A percentile compares a stretch with the other conserved stretches of the same genome.
phyloP scores from a whole-genome alignment of 176 grass and related monocot species.

The Oryza meridionalis region DNA sequence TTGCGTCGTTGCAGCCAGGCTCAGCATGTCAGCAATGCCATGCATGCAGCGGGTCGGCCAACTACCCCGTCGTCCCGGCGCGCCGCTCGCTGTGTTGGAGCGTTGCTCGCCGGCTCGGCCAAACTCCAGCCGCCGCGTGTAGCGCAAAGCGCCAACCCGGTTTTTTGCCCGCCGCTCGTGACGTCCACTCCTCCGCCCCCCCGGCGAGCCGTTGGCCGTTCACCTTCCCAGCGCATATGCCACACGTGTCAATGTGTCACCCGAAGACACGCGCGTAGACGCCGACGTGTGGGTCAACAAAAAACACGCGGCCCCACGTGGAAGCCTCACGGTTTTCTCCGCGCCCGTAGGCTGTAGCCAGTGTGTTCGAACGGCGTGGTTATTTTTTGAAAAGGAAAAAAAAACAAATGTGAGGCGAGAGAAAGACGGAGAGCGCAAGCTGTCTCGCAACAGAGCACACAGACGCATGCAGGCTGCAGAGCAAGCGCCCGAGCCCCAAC shows the following conservation, averaged over 20 bases:
- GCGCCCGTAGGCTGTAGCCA: too few species aligned
- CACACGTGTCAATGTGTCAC: not conserved
- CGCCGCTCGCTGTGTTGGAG: not conserved
- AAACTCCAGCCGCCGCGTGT: not conserved
- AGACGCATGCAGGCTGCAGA: not conserved
- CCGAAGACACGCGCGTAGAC: not conserved
- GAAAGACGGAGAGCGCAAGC: not conserved
- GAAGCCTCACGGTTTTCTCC: not conserved
- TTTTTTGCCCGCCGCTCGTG: not conserved
- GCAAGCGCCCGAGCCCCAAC: not conserved
- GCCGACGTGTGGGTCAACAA: constrained; percentile 31
- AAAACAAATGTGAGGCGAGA: not conserved
- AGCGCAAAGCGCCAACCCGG: not conserved
- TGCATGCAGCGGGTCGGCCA: too few species aligned
- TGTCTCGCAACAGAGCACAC: not conserved
- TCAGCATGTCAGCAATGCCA: too few species aligned
- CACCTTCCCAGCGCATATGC: not conserved
- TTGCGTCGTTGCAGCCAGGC: too few species aligned
- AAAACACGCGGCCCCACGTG: not conserved
- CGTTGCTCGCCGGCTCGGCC: not conserved
- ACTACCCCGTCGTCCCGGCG: not conserved
- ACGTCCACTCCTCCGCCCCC: not conserved
- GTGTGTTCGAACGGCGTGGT: not conserved
- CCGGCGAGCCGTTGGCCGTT: constrained; percentile 28
- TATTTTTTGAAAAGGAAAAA: not conserved